A percentile compares a stretch with the other conserved stretches of the same genome.
Conservation (phyloP, 768 basidiomycete species). For the Boletus rufocinnamomeus region DNA sequence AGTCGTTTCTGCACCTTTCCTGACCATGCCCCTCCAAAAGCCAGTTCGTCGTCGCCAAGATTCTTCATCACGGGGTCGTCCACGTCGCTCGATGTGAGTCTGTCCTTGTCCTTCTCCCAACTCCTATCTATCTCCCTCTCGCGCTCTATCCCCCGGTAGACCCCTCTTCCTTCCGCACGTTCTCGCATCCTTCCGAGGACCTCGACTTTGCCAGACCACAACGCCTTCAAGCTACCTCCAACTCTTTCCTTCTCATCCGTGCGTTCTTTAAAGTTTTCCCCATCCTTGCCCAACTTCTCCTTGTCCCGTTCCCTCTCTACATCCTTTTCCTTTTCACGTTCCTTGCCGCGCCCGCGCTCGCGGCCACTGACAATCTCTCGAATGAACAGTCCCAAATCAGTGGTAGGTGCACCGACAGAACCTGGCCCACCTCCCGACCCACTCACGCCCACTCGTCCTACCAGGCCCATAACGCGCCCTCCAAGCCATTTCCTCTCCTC, state of each 20-base stretch:
- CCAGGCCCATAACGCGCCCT: conserved; percentile 41
- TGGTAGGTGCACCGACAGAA: conserved; percentile 46
- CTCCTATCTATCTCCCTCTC: conserved; percentile 31
- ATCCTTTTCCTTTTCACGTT: conserved; percentile 40
- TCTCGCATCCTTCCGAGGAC: conserved; percentile 30
- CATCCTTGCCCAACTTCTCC: conserved; percentile 39
- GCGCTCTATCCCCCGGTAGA: conserved; percentile 21
- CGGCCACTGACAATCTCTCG: conserved; percentile 40
- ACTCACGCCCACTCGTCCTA: conserved; percentile 38
- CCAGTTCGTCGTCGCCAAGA: conserved; percentile 34
- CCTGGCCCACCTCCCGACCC: conserved; percentile 40
- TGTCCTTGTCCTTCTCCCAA: conserved; percentile 30
- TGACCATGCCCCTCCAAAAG: conserved; percentile 40
- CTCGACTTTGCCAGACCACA: conserved; percentile 38
- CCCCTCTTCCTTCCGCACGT: conserved; percentile 27
- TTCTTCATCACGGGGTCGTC: conserved; percentile 29
- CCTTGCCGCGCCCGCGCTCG: conserved; percentile 30
- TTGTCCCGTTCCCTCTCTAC: conserved; percentile 37
- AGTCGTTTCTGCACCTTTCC: conserved; percentile 49
- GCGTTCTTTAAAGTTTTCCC: conserved; percentile 35
- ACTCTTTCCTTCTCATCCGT: conserved; percentile 37
- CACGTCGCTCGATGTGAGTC: conserved; percentile 33
- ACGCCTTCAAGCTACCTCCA: conserved; percentile 35
- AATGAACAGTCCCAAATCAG: conserved; percentile 56
- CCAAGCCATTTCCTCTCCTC: conserved; percentile 35